Conservation (phyloP, 2,329 filamentous ascomycete species). For the Fusarium sambucinum region DNA sequence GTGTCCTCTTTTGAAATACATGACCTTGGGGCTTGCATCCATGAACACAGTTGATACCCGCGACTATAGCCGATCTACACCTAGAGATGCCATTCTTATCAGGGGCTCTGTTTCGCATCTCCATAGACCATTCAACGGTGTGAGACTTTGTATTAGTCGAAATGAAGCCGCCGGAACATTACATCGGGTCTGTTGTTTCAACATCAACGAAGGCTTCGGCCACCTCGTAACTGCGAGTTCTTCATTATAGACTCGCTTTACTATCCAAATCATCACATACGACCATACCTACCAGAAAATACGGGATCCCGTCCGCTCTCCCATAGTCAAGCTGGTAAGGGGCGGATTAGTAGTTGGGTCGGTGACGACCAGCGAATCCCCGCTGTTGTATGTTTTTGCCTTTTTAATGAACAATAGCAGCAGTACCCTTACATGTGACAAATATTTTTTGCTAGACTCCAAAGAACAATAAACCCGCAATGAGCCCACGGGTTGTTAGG, state of each 20-base stretch:
- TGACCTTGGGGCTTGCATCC: too few species aligned
- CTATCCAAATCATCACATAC: background rate
- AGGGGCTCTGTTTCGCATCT: too few species aligned
- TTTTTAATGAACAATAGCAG: background rate
- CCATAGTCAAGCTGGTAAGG: slow-evolving; percentile 8
- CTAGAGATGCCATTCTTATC: too few species aligned
- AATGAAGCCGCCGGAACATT: too few species aligned
- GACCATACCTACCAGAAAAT: slow-evolving; percentile 10
- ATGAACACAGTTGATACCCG: too few species aligned
- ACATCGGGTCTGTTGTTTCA: background rate
- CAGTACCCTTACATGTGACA: background rate
- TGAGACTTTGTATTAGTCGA: too few species aligned
- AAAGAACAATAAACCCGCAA: background rate
- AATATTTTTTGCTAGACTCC: background rate
- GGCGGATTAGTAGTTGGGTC: slow-evolving; percentile 8
- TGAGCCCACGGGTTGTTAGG: too few species aligned
- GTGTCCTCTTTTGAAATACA: too few species aligned
- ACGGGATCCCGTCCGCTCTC: slow-evolving; percentile 7
- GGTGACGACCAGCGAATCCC: slow-evolving; percentile 8
- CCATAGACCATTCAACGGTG: too few species aligned
- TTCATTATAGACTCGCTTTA: background rate
- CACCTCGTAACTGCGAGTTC: fast-evolving
- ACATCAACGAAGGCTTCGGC: too few species aligned
- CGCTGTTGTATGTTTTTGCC: slow-evolving; percentile 2
- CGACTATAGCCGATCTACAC: too few species aligned